These are phyloP conservation scores for Arthroderma uncinatum DNA, from an alignment of 2,329 filamentous ascomycete species.

Conservation along the genomic window DNA sequence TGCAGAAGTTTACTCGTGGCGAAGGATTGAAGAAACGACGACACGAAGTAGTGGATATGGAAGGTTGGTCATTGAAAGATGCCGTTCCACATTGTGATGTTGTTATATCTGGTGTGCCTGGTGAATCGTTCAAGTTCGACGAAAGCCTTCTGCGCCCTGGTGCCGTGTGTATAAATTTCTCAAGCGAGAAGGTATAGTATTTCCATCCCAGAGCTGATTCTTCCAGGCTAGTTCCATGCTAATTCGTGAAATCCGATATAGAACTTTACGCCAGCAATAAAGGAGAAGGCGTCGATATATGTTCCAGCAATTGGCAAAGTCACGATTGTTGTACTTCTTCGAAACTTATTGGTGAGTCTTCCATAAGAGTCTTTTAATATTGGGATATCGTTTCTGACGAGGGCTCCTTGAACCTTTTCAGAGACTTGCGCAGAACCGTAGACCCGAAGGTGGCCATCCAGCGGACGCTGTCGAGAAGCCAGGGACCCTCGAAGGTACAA, in stretches of 20 bases:
- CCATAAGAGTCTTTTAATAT: neutral
- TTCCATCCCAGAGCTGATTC: neutral
- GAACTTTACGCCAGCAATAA: constrained; percentile 84
- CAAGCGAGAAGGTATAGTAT: constrained; percentile 59
- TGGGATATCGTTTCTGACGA: constrained; percentile 4
- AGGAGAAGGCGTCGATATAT: constrained; percentile 93
- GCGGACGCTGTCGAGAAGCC: constrained; percentile 33
- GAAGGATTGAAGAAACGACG: constrained; percentile 73
- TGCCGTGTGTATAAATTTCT: constrained; percentile 98
- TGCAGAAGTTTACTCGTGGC: constrained; percentile 85
- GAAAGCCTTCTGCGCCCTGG: constrained; percentile 73
- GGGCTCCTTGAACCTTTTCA: constrained; percentile 13
- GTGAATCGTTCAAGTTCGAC: constrained; percentile 80
- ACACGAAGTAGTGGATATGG: constrained; percentile 77
- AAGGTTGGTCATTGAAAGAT: constrained; percentile 66
- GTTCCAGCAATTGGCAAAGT: constrained; percentile 96
- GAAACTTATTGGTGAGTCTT: constrained; percentile 69
- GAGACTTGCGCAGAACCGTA: constrained; percentile 36
- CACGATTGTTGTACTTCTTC: constrained; percentile 79
- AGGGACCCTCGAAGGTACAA: constrained; percentile 28
- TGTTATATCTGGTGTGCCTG: constrained; percentile 84
- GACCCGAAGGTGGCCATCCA: constrained; percentile 30
- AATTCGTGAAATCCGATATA: constrained; percentile 20
- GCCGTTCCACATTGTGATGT: constrained; percentile 84
- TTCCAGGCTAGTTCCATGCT: neutral